A percentile compares a stretch with the other conserved stretches of the same genome.
These are phyloP conservation scores for Sisymbrium altissimum DNA, from an alignment of 345 rosid genomes.

Conservation along the genomic window DNA sequence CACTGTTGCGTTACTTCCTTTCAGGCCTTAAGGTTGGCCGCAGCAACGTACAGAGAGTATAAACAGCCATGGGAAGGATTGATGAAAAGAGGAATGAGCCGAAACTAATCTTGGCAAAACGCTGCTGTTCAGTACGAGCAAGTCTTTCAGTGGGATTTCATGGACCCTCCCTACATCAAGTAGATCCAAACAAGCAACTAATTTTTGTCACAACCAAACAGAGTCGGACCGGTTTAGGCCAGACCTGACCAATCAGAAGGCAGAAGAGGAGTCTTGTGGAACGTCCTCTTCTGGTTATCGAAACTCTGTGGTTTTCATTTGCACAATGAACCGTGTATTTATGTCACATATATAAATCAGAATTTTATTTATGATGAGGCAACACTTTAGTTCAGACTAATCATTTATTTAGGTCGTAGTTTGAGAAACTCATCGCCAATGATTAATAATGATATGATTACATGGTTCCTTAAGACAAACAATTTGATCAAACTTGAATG, in stretches of 20 bases:
- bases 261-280: background rate
- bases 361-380: background rate
- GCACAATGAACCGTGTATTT: conserved; percentile 1
- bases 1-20: background rate
- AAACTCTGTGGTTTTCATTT: conserved; percentile 10
- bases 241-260: conserved; percentile 4
- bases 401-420: background rate
- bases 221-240: background rate
- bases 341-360: background rate
- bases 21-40: conserved; percentile 70
- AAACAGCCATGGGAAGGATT: conserved; percentile 71
- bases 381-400: background rate
- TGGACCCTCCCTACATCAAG: conserved; percentile 65
- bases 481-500: background rate
- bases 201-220: background rate
- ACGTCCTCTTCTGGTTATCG: conserved; percentile 15
- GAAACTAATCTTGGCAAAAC: conserved; percentile 76
- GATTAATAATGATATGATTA: background rate
- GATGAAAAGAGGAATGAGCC: conserved; percentile 74
- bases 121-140: conserved; percentile 86
- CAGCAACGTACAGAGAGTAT: conserved; percentile 67
- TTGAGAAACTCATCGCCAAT: background rate
- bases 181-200: background rate
- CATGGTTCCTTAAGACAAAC: background rate
- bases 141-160: conserved; percentile 76